Percentiles rank a stretch among this genome's conserved stretches.
phyloP scores from a whole-genome alignment of 176 grass and related monocot genomes.

The bread wheat (Triticum aestivum) region IWGSC_CS_RefSeq_v2.1 NC_057805.1:509215217-509215716 shows the following conservation, averaged over 20 bases:
- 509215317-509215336: not conserved
- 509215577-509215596: slow-evolving; percentile 8
- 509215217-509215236: slow-evolving; percentile 47
- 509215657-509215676: not conserved
- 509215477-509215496: slow-evolving; percentile 54
- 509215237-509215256: slow-evolving; percentile 49
- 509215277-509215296: slow-evolving; percentile 12
- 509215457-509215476: not conserved
- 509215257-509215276: slow-evolving; percentile 50
- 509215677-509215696: not conserved
- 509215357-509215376: slow-evolving; percentile 54
- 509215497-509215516: slow-evolving; percentile 66
- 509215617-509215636: not conserved
- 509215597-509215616: slow-evolving; percentile 32
- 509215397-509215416: slow-evolving; percentile 47
- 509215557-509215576: slow-evolving; percentile 29
- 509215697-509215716: not conserved
- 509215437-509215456: not conserved
- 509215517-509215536: slow-evolving; percentile 50
- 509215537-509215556: slow-evolving; percentile 60
- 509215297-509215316: slow-evolving; percentile 15
- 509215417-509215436: slow-evolving; percentile 46
- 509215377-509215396: slow-evolving; percentile 61
- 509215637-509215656: not conserved
- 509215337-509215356: not conserved